Conservation (phyloP, 2,329 filamentous ascomycete genomes). For the Anthostomella pinea region DNA sequence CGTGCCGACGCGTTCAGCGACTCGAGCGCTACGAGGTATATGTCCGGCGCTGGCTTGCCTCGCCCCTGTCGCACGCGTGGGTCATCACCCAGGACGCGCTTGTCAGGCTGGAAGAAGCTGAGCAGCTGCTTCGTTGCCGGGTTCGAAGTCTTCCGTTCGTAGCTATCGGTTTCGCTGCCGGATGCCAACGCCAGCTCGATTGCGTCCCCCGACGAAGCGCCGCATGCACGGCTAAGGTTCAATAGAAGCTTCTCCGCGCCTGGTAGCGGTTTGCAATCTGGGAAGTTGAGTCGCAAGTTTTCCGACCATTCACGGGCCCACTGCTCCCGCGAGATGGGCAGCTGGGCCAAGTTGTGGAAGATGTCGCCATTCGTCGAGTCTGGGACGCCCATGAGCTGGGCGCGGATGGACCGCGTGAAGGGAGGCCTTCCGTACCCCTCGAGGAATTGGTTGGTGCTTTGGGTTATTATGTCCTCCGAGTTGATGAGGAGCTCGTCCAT, state of each 20-base stretch:
- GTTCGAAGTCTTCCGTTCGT: constrained; percentile 54
- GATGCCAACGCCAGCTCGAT: constrained; percentile 2
- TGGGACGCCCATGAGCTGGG: too few relatives aligned
- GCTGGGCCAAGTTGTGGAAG: constrained; percentile 65
- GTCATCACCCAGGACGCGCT: constrained; percentile 64
- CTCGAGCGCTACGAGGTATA: constrained; percentile 65
- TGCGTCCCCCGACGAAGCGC: too few relatives aligned
- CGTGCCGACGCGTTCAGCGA: constrained; percentile 59
- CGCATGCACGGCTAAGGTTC: too few relatives aligned
- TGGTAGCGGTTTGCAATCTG: too few relatives aligned
- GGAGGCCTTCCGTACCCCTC: constrained; percentile 55
- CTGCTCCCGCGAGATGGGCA: constrained; percentile 56
- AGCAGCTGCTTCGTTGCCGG: constrained; percentile 24
- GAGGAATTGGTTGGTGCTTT: constrained; percentile 61
- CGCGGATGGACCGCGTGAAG: constrained; percentile 66
- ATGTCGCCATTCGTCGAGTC: constrained; percentile 46
- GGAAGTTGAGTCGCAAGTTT: constrained; percentile 28
- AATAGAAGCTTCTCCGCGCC: too few relatives aligned
- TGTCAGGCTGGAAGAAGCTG: constrained; percentile 45
- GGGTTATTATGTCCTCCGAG: constrained; percentile 67
- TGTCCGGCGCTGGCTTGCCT: constrained; percentile 70
- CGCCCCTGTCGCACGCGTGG: constrained; percentile 57
- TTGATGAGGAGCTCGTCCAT: constrained; percentile 72
- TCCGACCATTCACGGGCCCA: constrained; percentile 31
- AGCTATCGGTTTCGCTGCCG: constrained; percentile 40